A percentile compares a stretch with the other conserved stretches of the same genome.
phyloP scores from a whole-genome alignment of 2,329 filamentous ascomycete genomes.

The Fusarium neocosmosporiellum region DNA sequence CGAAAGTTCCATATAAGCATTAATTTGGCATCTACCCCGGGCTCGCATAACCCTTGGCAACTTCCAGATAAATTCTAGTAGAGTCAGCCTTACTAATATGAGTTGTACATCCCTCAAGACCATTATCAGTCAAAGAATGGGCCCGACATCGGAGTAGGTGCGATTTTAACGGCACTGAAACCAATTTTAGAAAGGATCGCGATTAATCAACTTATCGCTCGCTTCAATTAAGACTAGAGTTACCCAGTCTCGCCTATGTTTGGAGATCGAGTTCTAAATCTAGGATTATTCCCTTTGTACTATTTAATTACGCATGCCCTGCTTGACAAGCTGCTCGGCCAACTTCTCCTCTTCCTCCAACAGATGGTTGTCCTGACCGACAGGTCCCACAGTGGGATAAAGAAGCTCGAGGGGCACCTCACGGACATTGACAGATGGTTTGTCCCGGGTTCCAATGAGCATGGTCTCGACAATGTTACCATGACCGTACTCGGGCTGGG shows the following conservation, averaged over 20 bases:
- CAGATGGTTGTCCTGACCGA: not conserved
- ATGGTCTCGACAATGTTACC: constrained; percentile 29
- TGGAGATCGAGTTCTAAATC: not conserved
- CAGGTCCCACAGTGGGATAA: constrained; percentile 10
- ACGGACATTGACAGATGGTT: not conserved
- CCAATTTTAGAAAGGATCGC: not conserved
- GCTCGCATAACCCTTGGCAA: not conserved
- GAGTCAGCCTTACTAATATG: not conserved
- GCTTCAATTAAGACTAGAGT: not conserved
- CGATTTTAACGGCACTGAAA: not conserved
- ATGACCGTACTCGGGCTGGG: constrained; percentile 21
- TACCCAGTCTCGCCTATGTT: not conserved
- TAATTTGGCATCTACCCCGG: not conserved
- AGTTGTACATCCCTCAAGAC: not conserved
- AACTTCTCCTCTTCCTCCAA: constrained; percentile 9
- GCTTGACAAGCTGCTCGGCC: not conserved
- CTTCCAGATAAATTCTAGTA: not conserved
- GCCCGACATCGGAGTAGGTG: not conserved
- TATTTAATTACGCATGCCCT: constrained; percentile 6
- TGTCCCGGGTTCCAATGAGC: constrained; percentile 12
- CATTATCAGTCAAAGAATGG: not conserved
- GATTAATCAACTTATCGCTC: not conserved
- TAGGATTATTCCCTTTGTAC: not conserved
- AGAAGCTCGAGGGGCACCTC: constrained; percentile 4
- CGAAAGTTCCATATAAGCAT: not conserved